These are phyloP conservation scores for Monosporascus ibericus DNA, from an alignment of 2,329 filamentous ascomycete genomes.

Conservation along the genomic window DNA sequence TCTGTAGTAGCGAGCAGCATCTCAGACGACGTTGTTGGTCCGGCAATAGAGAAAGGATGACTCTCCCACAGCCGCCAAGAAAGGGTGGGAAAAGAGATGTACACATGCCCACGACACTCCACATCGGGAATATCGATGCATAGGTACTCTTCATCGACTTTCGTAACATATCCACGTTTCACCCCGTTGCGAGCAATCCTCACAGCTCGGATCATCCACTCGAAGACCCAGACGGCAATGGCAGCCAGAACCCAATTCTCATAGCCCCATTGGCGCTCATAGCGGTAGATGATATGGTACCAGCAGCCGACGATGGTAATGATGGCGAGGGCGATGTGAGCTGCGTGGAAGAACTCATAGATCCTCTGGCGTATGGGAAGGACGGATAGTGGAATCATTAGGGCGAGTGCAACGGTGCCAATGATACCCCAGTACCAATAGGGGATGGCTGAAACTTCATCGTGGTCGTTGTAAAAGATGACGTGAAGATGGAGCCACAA, in stretches of 20 bases:
- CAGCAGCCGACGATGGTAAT: slow-evolving; percentile 20
- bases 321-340: slow-evolving; percentile 23
- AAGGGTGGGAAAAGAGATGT: not conserved
- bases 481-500: too few species aligned
- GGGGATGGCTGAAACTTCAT: slow-evolving; percentile 5
- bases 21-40: not conserved
- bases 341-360: slow-evolving; percentile 24
- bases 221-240: slow-evolving; percentile 19
- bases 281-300: slow-evolving; percentile 19
- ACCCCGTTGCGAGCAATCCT: slow-evolving; percentile 5
- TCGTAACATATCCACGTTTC: not conserved
- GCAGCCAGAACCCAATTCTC: slow-evolving; percentile 21
- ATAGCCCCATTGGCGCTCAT: slow-evolving; percentile 17
- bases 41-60: not conserved
- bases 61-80: not conserved
- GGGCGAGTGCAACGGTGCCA: slow-evolving; percentile 16
- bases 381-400: slow-evolving; percentile 19
- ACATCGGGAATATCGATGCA: not conserved
- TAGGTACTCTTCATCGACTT: not conserved
- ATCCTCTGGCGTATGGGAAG: slow-evolving; percentile 20
- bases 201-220: slow-evolving; percentile 12
- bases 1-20: slow-evolving; percentile 5
- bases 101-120: not conserved
- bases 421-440: slow-evolving; percentile 21
- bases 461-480: slow-evolving; percentile 17